Evolutionary conservation across 352 stramenopile genomes (phyloP).

Genomic region (Phytophthora rubi): DNA sequence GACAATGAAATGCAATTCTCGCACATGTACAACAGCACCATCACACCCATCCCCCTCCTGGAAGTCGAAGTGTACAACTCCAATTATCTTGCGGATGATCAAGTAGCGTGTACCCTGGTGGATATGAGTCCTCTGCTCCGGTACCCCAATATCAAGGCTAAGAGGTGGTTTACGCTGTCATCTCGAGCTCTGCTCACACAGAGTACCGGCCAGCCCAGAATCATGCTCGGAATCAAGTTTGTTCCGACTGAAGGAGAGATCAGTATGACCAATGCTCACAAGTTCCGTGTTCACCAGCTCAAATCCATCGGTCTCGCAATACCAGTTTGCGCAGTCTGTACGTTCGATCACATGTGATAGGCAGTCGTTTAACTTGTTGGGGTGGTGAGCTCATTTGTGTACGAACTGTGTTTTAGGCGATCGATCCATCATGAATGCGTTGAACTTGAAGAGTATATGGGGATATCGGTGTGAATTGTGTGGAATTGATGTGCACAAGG

Average conservation of each 20-base stretch:
- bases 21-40: constrained; percentile 91
- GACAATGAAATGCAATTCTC: constrained; percentile 86
- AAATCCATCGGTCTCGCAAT: constrained; percentile 88
- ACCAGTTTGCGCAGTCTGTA: constrained; percentile 79
- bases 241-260: constrained; percentile 68
- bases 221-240: constrained; percentile 84
- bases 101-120: constrained; percentile 78
- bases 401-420: constrained; percentile 45
- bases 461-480: constrained; percentile 87
- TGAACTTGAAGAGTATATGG: constrained; percentile 66
- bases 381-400: constrained; percentile 15
- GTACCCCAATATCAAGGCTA: constrained; percentile 72
- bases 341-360: constrained; percentile 13
- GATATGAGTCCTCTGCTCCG: constrained; percentile 85
- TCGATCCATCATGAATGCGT: constrained; percentile 83
- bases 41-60: constrained; percentile 83
- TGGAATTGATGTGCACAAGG: constrained; percentile 84
- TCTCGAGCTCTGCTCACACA: constrained; percentile 59
- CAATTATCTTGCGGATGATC: constrained; percentile 83
- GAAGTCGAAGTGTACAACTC: constrained; percentile 89
- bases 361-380: background rate
- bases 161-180: constrained; percentile 85
- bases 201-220: constrained; percentile 59
- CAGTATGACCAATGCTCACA: constrained; percentile 72
- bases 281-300: constrained; percentile 87